Evolutionary conservation across 345 rosid species (phyloP).

Genomic region (Eucalyptus regnans): DNA sequence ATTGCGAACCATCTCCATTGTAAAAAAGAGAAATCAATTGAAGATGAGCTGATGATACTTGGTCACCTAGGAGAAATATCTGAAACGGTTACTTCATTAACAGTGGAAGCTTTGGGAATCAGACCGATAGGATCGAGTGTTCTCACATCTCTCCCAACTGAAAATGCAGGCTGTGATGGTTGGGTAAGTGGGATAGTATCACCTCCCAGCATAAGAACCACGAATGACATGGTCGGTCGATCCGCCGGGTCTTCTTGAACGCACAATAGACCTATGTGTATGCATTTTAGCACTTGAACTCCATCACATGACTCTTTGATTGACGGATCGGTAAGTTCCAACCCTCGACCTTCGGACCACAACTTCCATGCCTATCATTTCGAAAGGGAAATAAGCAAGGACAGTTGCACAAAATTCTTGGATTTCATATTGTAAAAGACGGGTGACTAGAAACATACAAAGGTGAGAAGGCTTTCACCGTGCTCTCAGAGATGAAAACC

Average conservation of each 20-base stretch:
- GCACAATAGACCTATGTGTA: background rate
- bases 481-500: background rate
- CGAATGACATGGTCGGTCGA: background rate
- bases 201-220: background rate
- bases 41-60: background rate
- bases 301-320: background rate
- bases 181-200: background rate
- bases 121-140: background rate
- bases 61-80: background rate
- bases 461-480: background rate
- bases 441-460: background rate
- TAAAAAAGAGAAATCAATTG: background rate
- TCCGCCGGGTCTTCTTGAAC: background rate
- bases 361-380: background rate
- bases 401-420: fast-evolving
- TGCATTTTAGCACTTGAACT: background rate
- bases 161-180: slow-evolving; percentile 15
- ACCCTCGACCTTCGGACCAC: background rate
- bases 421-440: background rate
- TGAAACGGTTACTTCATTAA: background rate
- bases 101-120: background rate
- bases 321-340: background rate
- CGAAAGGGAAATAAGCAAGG: background rate
- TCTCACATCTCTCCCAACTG: background rate
- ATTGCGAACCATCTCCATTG: background rate